A percentile compares a stretch with the other conserved stretches of the same genome.
These are phyloP conservation scores for Starmerella stigmatis DNA, from an alignment of 805 yeast species.

Conservation along the genomic window DNA sequence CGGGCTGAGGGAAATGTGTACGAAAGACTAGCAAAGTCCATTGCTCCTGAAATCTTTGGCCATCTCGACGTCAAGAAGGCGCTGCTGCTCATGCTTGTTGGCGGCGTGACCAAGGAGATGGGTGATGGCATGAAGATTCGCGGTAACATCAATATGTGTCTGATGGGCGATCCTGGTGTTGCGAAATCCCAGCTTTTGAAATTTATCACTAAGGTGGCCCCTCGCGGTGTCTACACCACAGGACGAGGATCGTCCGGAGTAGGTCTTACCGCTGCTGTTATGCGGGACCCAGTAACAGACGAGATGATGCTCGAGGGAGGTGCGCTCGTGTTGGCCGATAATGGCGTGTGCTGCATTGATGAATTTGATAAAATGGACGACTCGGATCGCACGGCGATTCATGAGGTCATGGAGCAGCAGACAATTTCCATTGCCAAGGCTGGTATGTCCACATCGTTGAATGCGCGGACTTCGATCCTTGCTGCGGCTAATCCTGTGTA, in stretches of 20 bases:
- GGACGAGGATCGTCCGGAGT: constrained; percentile 99
- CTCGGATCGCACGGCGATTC: constrained; percentile 90
- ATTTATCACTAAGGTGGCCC: constrained; percentile 83
- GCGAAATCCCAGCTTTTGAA: constrained; percentile 94
- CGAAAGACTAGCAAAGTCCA: constrained; percentile 68
- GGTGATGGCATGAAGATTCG: constrained; percentile 96
- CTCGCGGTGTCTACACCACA: constrained; percentile 93
- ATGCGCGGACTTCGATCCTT: constrained; percentile 87
- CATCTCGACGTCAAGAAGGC: constrained; percentile 91
- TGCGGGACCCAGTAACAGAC: constrained; percentile 98
- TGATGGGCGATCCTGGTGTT: constrained; percentile 99
- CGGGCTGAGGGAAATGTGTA: constrained; percentile 60
- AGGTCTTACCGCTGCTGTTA: constrained; percentile 96
- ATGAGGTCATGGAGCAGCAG: constrained; percentile 99
- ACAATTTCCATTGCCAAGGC: constrained; percentile 96
- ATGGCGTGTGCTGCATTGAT: constrained; percentile 97
- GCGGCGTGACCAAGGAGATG: constrained; percentile 89
- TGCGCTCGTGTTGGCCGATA: constrained; percentile 91
- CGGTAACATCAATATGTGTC: constrained; percentile 90
- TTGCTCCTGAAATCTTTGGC: constrained; percentile 97
- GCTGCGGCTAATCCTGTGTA: constrained; percentile 98
- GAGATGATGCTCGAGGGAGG: constrained; percentile 98
- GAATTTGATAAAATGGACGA: constrained; percentile 99
- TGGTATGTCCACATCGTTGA: constrained; percentile 89
- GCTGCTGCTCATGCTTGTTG: constrained; percentile 67